Base-by-base conservation (phyloP, 129 eudicot genomes). In the Tagetes erecta region DNA sequence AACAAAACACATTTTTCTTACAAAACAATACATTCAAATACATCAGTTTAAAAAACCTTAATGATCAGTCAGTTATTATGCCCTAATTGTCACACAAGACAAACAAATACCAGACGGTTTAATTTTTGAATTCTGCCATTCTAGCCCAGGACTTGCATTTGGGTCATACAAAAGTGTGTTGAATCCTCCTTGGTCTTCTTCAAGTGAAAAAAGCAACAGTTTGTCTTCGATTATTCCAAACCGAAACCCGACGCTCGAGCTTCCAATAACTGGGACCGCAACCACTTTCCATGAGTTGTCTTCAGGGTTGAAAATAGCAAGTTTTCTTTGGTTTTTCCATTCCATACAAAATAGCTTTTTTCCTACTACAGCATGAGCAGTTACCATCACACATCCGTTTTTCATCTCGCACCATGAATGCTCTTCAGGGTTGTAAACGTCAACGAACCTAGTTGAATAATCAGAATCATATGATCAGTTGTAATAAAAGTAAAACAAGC, bases 361-460 rank as follows among this genome's bases (percentile, higher is more conserved):
- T 10, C 88, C 93, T 10, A 94, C 77, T 35, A 90, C 91, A 2
- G 99, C 99, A 74, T 91, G 97, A 40, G 99, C 89, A 1, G 99
- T 94, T 3, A 94, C 99, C 99, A 94, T 94, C 6, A 94, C 99
- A 68, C 99, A 94, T 5, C 99, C 99, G 36, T 91, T 94, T 76
- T 94, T 94, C 91, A 87, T 94, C 88, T 86, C 94, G 13, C 71
- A 41, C 99, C 99, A 94, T 9, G 87, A 66, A 66, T 84, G 93
- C 5, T 44, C 79, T 66, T 78, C 90, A 1, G 99, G 92, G 82
- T 78, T 49, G 62, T 94, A 94, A 47, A 94, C 87, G 42, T 94
- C 99, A n/a, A 92, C 88, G 38, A 80, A 89, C 71, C 83, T 80
- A 56, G 10, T 55, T 55, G 45, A n/a, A 56, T 31, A 56, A 11